Evolutionary conservation across 2,329 filamentous ascomycete genomes (phyloP).

Genomic region (Thelonectria olida): DNA sequence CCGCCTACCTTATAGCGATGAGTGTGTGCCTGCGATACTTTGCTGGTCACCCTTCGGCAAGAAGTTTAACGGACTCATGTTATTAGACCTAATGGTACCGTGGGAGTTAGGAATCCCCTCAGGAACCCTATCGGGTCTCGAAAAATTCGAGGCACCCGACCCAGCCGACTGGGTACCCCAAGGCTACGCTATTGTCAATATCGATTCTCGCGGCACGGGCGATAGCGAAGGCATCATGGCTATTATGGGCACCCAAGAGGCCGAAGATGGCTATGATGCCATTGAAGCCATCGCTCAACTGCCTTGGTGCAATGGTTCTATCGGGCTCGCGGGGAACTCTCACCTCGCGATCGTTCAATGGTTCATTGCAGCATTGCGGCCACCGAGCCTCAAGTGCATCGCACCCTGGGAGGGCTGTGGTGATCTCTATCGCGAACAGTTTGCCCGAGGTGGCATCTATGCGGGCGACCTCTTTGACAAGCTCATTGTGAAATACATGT

Average conservation of each 20-base stretch:
- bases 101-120: no score
- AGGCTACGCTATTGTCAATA: conserved; percentile 17
- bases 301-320: conserved; percentile 43
- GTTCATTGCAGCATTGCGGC: conserved; percentile 31
- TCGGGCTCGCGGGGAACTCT: conserved; percentile 43
- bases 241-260: conserved; percentile 33
- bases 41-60: conserved; percentile 35
- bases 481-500: no score
- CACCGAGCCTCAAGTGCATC: conserved; percentile 34
- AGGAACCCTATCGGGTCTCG: conserved; percentile 21
- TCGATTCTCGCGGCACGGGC: conserved; percentile 10
- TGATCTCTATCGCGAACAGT: no score
- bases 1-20: conserved; percentile 8
- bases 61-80: conserved; percentile 30
- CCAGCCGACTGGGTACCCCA: conserved; percentile 16
- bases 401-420: conserved; percentile 38
- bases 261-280: conserved; percentile 40
- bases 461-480: no score
- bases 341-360: conserved; percentile 34
- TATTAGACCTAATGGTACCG: conserved; percentile 3
- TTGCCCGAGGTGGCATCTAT: no score
- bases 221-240: conserved; percentile 12
- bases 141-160: conserved; percentile 22
- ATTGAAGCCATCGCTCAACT: conserved; percentile 41
- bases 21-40: conserved; percentile 27